phyloP scores from a whole-genome alignment of 495 filamentous ascomycete species.

The Staphylotrichum longicolle region DNA sequence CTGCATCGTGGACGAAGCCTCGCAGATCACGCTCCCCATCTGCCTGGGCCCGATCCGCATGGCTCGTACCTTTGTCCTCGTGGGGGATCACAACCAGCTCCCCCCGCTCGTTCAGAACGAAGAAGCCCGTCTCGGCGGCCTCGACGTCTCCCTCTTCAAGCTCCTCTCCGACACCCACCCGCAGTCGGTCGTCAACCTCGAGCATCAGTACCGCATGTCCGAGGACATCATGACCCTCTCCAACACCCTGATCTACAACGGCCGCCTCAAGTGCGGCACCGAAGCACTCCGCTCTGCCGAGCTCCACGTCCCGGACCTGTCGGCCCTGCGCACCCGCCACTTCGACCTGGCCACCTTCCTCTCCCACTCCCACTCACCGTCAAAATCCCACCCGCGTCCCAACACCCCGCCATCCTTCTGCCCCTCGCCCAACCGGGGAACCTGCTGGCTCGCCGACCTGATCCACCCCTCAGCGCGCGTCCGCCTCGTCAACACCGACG shows the following conservation, averaged over 20 bases:
- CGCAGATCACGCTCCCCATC: slow-evolving; percentile 92
- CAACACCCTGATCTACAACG: slow-evolving; percentile 89
- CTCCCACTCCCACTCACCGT: slow-evolving; percentile 22
- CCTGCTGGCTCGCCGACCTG: slow-evolving; percentile 84
- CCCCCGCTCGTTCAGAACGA: slow-evolving; percentile 93
- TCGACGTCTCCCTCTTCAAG: slow-evolving; percentile 93
- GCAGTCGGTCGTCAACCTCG: slow-evolving; percentile 79
- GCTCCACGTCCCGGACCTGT: slow-evolving; percentile 51
- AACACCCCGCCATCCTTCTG: slow-evolving; percentile 60
- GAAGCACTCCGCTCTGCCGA: slow-evolving; percentile 66
- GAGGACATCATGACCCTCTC: slow-evolving; percentile 92
- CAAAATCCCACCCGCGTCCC: slow-evolving; percentile 28
- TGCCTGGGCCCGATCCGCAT: slow-evolving; percentile 91
- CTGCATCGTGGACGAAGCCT: slow-evolving; percentile 97
- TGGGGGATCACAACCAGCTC: slow-evolving; percentile 94
- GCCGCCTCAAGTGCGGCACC: slow-evolving; percentile 84
- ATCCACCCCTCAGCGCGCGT: slow-evolving; percentile 68
- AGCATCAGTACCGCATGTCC: slow-evolving; percentile 97
- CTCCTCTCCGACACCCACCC: slow-evolving; percentile 86
- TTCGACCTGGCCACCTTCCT: slow-evolving; percentile 46
- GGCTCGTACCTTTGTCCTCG: slow-evolving; percentile 89
- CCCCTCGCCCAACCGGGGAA: slow-evolving; percentile 43
- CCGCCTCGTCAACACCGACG: slow-evolving; percentile 85
- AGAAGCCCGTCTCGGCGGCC: slow-evolving; percentile 76
- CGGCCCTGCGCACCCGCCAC: slow-evolving; percentile 57